Evolutionary conservation across 768 basidiomycete genomes (phyloP).

Genomic region (Hericium alpestre): DNA sequence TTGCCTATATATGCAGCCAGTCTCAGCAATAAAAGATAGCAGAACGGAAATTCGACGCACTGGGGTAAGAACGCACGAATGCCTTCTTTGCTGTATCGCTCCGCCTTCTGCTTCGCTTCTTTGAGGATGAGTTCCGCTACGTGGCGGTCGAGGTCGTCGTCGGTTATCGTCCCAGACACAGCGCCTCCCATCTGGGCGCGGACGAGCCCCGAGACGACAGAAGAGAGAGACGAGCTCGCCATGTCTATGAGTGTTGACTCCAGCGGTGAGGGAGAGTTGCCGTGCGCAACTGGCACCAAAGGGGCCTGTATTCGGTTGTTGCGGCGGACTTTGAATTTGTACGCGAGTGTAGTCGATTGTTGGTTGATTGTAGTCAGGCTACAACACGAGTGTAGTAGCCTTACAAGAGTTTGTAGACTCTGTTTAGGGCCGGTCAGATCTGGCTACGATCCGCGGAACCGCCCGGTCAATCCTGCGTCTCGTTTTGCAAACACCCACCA

Average conservation of each 20-base stretch:
- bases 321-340: no score
- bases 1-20: slow-evolving; percentile 20
- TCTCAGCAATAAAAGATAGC: neutral
- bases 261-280: neutral
- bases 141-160: slow-evolving; percentile 84
- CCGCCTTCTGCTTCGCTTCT: slow-evolving; percentile 89
- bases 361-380: no score
- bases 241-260: slow-evolving; percentile 16
- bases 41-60: slow-evolving; percentile 22
- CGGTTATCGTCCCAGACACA: slow-evolving; percentile 45
- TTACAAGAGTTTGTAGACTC: no score
- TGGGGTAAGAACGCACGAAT: slow-evolving; percentile 66
- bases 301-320: no score
- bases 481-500: no score
- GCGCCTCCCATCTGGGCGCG: slow-evolving; percentile 69
- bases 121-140: slow-evolving; percentile 86
- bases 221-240: slow-evolving; percentile 55
- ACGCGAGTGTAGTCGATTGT: no score
- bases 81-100: slow-evolving; percentile 66
- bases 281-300: no score
- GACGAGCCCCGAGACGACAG: slow-evolving; percentile 75
- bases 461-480: no score
- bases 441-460: no score
- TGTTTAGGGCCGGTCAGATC: no score
- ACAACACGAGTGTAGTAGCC: no score